Evolutionary conservation across 2,329 filamentous ascomycete species (phyloP), one percentile per base, ranked within the genome.

Genomic region (Drechslerella dactyloides): DNA sequence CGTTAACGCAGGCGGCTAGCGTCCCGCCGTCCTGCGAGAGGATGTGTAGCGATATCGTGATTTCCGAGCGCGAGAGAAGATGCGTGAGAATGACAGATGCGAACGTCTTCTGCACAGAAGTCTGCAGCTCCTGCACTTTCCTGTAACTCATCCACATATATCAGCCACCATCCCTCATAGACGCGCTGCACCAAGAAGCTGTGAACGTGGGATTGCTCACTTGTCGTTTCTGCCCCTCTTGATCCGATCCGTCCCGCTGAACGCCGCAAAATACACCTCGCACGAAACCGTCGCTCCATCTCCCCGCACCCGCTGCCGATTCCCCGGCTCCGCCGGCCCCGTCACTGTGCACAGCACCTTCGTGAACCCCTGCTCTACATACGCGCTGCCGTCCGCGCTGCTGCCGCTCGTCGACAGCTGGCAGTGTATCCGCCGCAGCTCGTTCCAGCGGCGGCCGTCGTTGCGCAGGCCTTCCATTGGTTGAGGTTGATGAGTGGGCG

Each of bases 281-380:
- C 96, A 92, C 23, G 86, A 85, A 11, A 97, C 86, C 57, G 87
- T 86, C 2, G 89, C 90, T 21, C 84, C 85, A 30, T 83, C 83
- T 58, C 80, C 79, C 69, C 79, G 81, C 21, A 79, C 80, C 81
- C 65, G 84, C 80, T 30, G 59, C 21, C 81, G 78, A 69, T 82
- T 80, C 75, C 84, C 81, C 55, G 85, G 84, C 80, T 99, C 94
- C 40, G 86, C 87, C 0, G 94, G 94, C 0, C 94, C 94, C 1
- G 88, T 87, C 53, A 99, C 88, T 23, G 93, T 91, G 81, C 93
- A 97, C 81, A 97, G 90, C 76, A 99, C 89, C 79, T 96, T 94
- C 21, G 94, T 99, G 81, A 97, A 96, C 77, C 94, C 94, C 89
- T 96, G 96, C 79, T 96, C 91, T 69, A 97, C 87, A 81, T 96